phyloP scores from a whole-genome alignment of 345 rosid genomes.

The Garcia nutans region DNA sequence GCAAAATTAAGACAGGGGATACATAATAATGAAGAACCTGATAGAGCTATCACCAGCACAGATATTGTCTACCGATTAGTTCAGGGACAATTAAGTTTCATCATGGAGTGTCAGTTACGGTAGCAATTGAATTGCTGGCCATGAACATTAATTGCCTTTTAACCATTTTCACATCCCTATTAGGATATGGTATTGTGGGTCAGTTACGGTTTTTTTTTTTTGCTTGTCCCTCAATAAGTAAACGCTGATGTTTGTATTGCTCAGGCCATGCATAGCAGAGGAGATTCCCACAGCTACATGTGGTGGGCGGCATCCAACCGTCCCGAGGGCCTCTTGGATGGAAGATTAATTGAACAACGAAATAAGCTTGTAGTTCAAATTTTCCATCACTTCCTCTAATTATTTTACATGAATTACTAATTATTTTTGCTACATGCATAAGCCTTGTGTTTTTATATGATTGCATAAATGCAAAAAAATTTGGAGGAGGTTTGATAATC shows the following conservation, averaged over 20 bases:
- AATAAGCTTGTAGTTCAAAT: constrained; percentile 13
- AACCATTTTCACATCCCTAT: background rate
- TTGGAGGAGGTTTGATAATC: constrained; percentile 7
- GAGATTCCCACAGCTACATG: constrained; percentile 28
- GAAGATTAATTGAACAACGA: constrained; percentile 17
- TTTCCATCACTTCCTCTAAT: background rate
- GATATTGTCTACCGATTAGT: background rate
- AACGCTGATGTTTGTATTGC: constrained; percentile 29
- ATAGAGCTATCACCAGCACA: background rate
- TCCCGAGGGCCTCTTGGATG: constrained; percentile 29
- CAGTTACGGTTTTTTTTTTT: constrained; percentile 10
- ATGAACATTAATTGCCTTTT: background rate
- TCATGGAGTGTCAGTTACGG: too few species aligned
- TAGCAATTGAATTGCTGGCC: background rate
- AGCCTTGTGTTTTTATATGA: background rate
- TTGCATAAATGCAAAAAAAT: background rate
- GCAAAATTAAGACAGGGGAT: background rate
- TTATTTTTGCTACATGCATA: background rate
- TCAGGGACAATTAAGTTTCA: background rate
- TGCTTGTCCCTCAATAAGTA: constrained; percentile 12
- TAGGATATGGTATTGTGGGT: constrained; percentile 15
- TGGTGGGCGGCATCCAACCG: constrained; percentile 20
- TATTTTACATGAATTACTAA: background rate
- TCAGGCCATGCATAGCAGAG: constrained; percentile 27
- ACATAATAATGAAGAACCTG: background rate